Base-by-base conservation (phyloP, 495 filamentous ascomycete genomes). In the Penicillium subrubescens region DNA sequence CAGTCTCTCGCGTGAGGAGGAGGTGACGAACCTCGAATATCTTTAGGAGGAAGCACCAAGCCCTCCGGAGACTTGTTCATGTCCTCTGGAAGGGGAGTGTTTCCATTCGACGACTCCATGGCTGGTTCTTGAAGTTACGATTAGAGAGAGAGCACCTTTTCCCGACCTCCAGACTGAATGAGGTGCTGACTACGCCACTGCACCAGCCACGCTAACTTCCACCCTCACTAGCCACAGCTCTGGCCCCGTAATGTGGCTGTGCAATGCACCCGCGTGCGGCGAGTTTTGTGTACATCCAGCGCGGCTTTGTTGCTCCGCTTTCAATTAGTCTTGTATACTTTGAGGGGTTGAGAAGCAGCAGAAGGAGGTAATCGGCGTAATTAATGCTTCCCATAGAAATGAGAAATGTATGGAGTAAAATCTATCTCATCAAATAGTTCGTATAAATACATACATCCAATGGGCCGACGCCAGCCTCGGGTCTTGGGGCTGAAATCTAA, bases 21-120 rank as follows among this genome's bases (percentile, higher is more conserved):
- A 57, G 31, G 19, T 48, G 33, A 60, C 39, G 39, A 55, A 79
- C 86, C 86, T 84, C 88, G 83, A 73, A 95, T 91, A 74, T 93
- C 90, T 73, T 86, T 88, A 0, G 94, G 94, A 34, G 94, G 94
- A 59, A 97, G 82, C 39, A 97, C 90, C 59, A 95, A 82, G 63
- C 93, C 94, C 55, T 87, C 82, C 5, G 94, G 94, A 29, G 92
- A 87, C 75, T 92, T 93, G 75, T 85, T 86, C 61, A 83, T 75
- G 57, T 86, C 84, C 62, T 88, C 87, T 21, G 74, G 68, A 17
- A 80, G 65, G 12, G 78, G 73, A 27, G 79, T 79, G 72, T 86
- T 84, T 62, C 84, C 87, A 74, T 89, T 88, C 62, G 86, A 82
- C 44, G 87, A 74, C 70, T 84, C 83, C 81, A 82, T 85, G 53